Conservation (phyloP, 2,329 filamentous ascomycete species). For the Clonostachys rosea region DNA sequence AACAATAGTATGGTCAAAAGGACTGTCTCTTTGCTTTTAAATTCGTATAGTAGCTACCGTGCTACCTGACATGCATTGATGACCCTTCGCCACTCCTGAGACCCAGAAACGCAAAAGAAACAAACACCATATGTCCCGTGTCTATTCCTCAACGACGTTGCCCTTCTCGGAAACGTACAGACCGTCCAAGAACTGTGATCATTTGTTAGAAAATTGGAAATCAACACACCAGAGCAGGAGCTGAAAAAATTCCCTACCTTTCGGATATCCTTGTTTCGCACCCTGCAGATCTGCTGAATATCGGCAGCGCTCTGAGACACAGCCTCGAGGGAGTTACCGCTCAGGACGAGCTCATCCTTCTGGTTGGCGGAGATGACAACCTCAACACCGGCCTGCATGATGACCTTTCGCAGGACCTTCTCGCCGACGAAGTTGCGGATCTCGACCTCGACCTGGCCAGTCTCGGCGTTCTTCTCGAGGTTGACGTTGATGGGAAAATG, state of each 20-base stretch:
- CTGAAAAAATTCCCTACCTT: constrained; percentile 56
- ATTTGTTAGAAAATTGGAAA: constrained; percentile 12
- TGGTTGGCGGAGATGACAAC: constrained; percentile 85
- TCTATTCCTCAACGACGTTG: constrained; percentile 77
- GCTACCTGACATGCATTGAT: constrained; percentile 59
- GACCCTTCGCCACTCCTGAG: constrained; percentile 59
- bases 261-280: constrained; percentile 99
- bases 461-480: constrained; percentile 93
- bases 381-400: constrained; percentile 85
- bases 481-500: constrained; percentile 99
- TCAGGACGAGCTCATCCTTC: constrained; percentile 96
- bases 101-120: constrained; percentile 58
- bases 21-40: constrained; percentile 28
- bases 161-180: constrained; percentile 99
- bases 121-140: constrained; percentile 30
- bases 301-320: constrained; percentile 98
- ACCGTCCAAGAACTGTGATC: constrained; percentile 90
- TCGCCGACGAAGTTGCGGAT: constrained; percentile 99
- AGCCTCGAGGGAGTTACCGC: constrained; percentile 92
- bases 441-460: constrained; percentile 85
- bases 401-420: constrained; percentile 94
- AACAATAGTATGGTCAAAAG: background rate
- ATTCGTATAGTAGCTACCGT: constrained; percentile 32
- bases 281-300: constrained; percentile 99
- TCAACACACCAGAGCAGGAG: background rate